Base-by-base conservation (phyloP, 306 rosid species). In the Fragaria iinumae region DNA sequence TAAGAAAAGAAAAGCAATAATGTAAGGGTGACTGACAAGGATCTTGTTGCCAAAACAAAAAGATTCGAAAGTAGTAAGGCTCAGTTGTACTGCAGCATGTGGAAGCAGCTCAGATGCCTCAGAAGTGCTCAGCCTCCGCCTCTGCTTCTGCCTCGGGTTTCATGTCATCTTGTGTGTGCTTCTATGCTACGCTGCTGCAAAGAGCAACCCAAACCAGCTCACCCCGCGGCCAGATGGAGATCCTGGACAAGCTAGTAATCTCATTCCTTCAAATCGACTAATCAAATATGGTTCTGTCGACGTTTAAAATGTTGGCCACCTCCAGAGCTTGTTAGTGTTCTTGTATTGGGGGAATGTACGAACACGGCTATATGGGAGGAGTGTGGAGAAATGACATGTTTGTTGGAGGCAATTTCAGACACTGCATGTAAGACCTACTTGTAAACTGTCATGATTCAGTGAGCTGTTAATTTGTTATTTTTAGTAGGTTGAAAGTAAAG, bases 61-160 rank as follows among this genome's bases (percentile, higher is more conserved):
- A 72, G 76, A 55, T 38, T 72, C 43, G 14, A 27, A 27, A 71
- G 49, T 4, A 43, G 34, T 11, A n/a, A 53, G 48, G 34, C 34
- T 52, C 60, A 71, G 32, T 18, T 49, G 29, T 48, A 49, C 32
- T 71, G 75, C 75, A 27, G 74, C 75, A 71, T n/a, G 65, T 62
- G 65, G 77, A 34, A 29, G 69, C n/a, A 43, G 56, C 68, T 56
- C 69, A 73, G 43, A 47, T 27, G 52, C 14, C 68, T 73, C 69
- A 73, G 43, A 47, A 43, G 52, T 29, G 14, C 18, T 11, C 50
- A 67, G 64, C 69, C 21, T 36, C 41, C 18, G 47, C 27, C 47
- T 62, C 20, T 11, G 34, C 41, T 6, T 14, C 39, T 29, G 67
- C 77, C 77, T 74, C 77, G 69, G 57, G 57, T 62, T 60, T 23